Evolutionary conservation across 1,284 basidiomycete genomes (phyloP), one percentile per base, ranked within the genome.

Genomic region (Pseudozyma hubeiensis): DNA sequence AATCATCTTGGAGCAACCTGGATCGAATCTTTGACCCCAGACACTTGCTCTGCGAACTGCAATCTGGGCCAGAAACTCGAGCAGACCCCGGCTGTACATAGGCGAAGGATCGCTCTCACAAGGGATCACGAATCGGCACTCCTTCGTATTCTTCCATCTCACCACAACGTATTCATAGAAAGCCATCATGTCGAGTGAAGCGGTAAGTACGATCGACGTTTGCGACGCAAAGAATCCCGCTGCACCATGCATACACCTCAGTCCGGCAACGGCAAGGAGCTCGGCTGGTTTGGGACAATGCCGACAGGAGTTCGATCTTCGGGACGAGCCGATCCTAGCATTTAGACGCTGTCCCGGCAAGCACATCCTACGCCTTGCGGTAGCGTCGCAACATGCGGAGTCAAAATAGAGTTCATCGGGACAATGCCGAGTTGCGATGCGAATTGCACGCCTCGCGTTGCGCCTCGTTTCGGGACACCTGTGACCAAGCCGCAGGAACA

Each of bases 141-240:
- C 35, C 35, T 10, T 37, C 35, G 14, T 10, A 37, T 37, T 37
- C 35, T 9, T 4, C 35, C 14, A 10, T 9, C 35, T 24, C 24
- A 24, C 24, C 24, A 24, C 43, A 19, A 46, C 31, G 7, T n/a
- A 17, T 16, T 17, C 40, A 44, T 24, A 53, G 31, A 44, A 41
- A 47, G 8, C 35, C 33, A 53, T 53, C 50, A 60, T 60, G 57
- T 60, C 57, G 29, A 53, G 49, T 41, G 57, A 60, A 53, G 57
- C 57, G 41, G 57, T 60, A 53, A 52, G 57, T 60, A 41, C 41
- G n/a, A 7, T 41, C 24, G 24, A 24, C 1, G 24, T 24, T 24
- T 24, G 41, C 41, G 41, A 43, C 17, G 11, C 17, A 43, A 43
- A 43, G 24, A 43, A 17, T 24, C 24, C 24, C 24, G 24, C 24